Evolutionary conservation across 2,329 filamentous ascomycete genomes (phyloP), one percentile per base, ranked within the genome.

Genomic region (Periconia digitata): DNA sequence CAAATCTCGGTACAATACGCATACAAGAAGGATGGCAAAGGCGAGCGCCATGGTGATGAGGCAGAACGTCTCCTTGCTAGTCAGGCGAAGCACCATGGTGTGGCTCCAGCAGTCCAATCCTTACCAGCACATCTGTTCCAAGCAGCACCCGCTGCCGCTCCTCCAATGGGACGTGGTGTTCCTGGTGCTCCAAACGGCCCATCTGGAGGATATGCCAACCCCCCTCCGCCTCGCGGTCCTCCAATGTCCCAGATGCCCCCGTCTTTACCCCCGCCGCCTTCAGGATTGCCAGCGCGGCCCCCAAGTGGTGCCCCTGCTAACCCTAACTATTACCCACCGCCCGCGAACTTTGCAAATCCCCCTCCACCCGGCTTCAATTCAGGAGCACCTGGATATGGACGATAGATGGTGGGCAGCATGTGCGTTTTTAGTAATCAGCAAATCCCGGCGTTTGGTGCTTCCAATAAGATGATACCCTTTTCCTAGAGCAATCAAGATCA

Each of bases 1-100:
- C 89, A 96, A 72, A 87, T 97, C 61, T 89, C 88, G 2, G 94
- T 99, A 38, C 92, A 97, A 73, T 99, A 97, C 72, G 94, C 94
- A 34, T 97, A 96, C 82, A 99, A 99, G 80, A 97, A 97, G 75
- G 94, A 99, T 66, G 94, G 94, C 59, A 96, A 96, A 76, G 92
- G 92, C 61, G 92, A 97, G 75, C 81, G 94, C 49, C 94, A 99
- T 69, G 94, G 94, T 62, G 94, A 99, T 70, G 83, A 91, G 61
- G 94, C 94, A 23, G 94, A 99, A 75, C 82, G 94, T 65, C 88
- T 90, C 77, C 83, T 99, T 40, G 94, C 94, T 23, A 86, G 88
- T 22, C 89, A 96, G 74, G 94, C 92, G 48, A 92, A 92, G 75
- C 92, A 92, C 69, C 90, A 96, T 72, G 96, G 96, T 64, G 89